A percentile compares a stretch with the other conserved stretches of the same genome.
These are phyloP conservation scores for Sarocladiaceae sp. DNA, from an alignment of 2,329 filamentous ascomycete genomes.

Conservation along the genomic window DNA sequence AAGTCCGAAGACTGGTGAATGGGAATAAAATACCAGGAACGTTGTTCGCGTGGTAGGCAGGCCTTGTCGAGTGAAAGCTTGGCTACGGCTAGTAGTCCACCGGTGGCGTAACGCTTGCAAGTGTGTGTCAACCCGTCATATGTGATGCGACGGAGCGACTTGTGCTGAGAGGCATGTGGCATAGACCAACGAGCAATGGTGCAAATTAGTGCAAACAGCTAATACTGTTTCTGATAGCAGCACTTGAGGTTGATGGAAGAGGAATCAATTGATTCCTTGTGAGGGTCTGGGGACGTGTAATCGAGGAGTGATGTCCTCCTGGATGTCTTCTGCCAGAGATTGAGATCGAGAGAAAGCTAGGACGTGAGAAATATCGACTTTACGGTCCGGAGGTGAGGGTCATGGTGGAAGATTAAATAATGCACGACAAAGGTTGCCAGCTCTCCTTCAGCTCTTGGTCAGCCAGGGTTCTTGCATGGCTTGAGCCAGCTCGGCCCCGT, in stretches of 20 bases:
- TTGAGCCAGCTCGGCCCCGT: background rate
- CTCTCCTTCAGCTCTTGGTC: background rate
- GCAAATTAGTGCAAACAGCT: slow-evolving; percentile 3
- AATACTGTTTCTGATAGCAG: slow-evolving; percentile 8
- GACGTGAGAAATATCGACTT: background rate
- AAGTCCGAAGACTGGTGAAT: background rate
- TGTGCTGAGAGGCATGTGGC: background rate
- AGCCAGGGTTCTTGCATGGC: background rate
- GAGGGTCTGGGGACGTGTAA: background rate
- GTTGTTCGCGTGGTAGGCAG: background rate
- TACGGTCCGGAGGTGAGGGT: background rate
- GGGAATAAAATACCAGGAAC: background rate
- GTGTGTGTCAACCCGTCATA: background rate
- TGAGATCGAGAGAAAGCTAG: background rate
- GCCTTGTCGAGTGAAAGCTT: background rate
- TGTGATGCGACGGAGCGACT: background rate
- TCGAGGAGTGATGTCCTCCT: background rate
- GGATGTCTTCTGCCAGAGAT: too few species aligned
- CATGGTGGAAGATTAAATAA: background rate
- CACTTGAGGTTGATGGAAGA: background rate
- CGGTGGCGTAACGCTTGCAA: background rate
- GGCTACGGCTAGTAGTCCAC: background rate
- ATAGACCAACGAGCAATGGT: background rate
- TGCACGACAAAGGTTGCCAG: background rate
- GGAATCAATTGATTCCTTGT: background rate